These are phyloP conservation scores for Leccinum subfulvum DNA, from an alignment of 1,284 basidiomycete genomes.

Conservation along the genomic window DNA sequence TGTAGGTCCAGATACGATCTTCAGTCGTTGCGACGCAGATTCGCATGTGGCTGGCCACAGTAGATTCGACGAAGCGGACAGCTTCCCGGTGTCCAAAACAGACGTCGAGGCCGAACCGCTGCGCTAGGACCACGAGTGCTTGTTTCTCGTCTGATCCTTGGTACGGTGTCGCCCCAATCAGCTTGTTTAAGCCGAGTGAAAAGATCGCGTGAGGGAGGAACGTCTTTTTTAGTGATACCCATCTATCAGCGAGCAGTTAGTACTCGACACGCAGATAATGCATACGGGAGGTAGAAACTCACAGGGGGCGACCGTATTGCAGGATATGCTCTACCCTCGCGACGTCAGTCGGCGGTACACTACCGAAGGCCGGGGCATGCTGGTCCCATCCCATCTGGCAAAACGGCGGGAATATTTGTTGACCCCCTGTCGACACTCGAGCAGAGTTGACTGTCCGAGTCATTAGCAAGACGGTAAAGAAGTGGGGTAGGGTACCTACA, in stretches of 20 bases:
- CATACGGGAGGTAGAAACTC: not conserved
- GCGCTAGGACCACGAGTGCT: not conserved
- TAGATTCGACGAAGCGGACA: not conserved
- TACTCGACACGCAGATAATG: not conserved
- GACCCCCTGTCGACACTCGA: not conserved
- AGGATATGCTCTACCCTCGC: not conserved
- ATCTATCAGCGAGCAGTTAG: not conserved
- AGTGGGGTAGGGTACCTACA: not conserved
- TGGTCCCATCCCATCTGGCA: not conserved
- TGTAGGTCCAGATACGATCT: not conserved
- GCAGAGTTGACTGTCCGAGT: not conserved
- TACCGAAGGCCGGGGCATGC: not conserved
- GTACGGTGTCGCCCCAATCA: not conserved
- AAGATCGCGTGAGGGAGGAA: not conserved
- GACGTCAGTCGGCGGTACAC: not conserved
- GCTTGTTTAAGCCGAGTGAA: not conserved
- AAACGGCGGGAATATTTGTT: not conserved
- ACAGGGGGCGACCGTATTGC: not conserved
- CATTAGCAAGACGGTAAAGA: not conserved
- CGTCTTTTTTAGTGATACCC: not conserved
- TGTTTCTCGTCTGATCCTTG: not conserved
- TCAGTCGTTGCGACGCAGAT: not conserved
- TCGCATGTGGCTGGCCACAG: not conserved
- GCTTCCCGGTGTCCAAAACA: constrained; percentile 1
- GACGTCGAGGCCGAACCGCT: not conserved